These are phyloP conservation scores for Chalaropsis thielavioides DNA, from an alignment of 2,329 filamentous ascomycete species.

Conservation along the genomic window DNA sequence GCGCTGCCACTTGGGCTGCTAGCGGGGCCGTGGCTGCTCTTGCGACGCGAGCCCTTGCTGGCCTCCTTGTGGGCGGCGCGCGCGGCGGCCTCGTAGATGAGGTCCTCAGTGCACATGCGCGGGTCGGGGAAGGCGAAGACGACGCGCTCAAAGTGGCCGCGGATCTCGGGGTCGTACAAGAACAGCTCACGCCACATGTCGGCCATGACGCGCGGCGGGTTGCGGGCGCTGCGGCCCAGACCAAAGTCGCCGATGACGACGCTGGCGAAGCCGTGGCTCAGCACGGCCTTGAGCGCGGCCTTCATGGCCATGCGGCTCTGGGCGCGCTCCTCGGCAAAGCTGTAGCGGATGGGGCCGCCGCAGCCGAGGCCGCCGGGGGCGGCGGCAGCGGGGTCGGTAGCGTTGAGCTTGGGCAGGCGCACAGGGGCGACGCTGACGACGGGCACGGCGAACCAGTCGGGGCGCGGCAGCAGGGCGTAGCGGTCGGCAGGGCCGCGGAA, in stretches of 20 bases:
- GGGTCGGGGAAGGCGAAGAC: constrained; percentile 51
- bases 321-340: constrained; percentile 55
- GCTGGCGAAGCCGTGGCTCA: constrained; percentile 40
- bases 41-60: constrained; percentile 25
- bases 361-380: constrained; percentile 29
- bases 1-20: constrained; percentile 20
- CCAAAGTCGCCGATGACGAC: constrained; percentile 52
- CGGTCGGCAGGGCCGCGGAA: constrained; percentile 55
- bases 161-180: constrained; percentile 46
- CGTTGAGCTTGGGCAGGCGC: constrained; percentile 51
- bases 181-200: constrained; percentile 52
- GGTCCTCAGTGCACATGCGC: constrained; percentile 36
- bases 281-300: constrained; percentile 54
- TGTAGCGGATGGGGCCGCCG: constrained; percentile 38
- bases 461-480: constrained; percentile 41
- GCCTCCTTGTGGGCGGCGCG: constrained; percentile 31
- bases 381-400: constrained; percentile 31
- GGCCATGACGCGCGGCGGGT: constrained; percentile 50
- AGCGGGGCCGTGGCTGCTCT: constrained; percentile 20
- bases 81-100: constrained; percentile 33
- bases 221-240: constrained; percentile 47
- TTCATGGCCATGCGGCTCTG: constrained; percentile 61
- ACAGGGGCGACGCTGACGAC: constrained; percentile 63
- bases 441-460: constrained; percentile 44
- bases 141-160: constrained; percentile 46